Conservation (phyloP, 257 asterid genomes). For the Gentiana dahurica region DNA sequence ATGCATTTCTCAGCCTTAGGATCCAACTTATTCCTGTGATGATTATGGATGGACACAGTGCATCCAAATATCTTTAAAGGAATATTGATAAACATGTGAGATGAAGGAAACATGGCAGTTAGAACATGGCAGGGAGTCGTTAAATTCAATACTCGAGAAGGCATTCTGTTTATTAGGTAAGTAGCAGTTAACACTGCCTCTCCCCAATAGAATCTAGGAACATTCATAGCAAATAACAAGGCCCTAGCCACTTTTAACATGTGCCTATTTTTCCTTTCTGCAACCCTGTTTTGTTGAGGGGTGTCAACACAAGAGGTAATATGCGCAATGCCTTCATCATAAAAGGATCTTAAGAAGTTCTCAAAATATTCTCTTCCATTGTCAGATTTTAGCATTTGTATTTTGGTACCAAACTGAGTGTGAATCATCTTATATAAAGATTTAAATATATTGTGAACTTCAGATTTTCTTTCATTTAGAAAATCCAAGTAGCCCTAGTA, state of each 20-base stretch:
- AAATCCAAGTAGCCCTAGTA: neutral
- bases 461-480: too few relatives aligned
- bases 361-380: slow-evolving; percentile 2
- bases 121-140: neutral
- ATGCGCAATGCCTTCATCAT: neutral
- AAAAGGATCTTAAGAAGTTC: neutral
- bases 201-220: too few relatives aligned
- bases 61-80: too few relatives aligned
- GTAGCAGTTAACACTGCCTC: too few relatives aligned
- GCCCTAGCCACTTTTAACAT: too few relatives aligned
- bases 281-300: slow-evolving; percentile 2
- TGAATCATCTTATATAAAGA: too few relatives aligned
- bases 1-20: slow-evolving; percentile 3
- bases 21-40: neutral
- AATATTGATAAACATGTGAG: neutral
- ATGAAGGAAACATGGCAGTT: too few relatives aligned
- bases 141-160: neutral
- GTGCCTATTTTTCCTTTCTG: too few relatives aligned
- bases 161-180: slow-evolving; percentile 6
- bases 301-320: slow-evolving; percentile 1
- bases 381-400: neutral
- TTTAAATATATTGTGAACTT: too few relatives aligned
- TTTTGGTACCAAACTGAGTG: neutral
- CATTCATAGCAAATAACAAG: too few relatives aligned
- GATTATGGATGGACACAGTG: neutral